phyloP scores from a whole-genome alignment of 1,139 yeast genomes.

The Debaryomyces psychrophilus region DNA sequence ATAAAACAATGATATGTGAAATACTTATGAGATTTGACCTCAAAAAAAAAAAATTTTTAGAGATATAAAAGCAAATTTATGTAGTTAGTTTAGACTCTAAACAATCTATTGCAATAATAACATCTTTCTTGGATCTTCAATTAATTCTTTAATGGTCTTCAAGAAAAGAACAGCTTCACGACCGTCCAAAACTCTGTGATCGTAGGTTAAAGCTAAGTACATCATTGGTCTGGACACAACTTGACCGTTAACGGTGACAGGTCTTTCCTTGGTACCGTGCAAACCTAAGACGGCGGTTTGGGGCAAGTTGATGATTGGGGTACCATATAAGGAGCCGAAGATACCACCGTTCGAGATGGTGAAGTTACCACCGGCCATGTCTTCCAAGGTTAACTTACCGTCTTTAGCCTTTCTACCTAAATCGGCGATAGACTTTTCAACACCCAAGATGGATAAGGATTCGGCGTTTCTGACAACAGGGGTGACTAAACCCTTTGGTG shows the following conservation, averaged over 20 bases:
- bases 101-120: conserved; percentile 57
- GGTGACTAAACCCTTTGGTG: conserved; percentile 98
- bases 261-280: conserved; percentile 97
- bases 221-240: conserved; percentile 98
- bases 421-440: conserved; percentile 81
- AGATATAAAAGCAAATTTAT: conserved; percentile 7
- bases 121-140: conserved; percentile 99
- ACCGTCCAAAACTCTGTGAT: conserved; percentile 97
- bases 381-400: conserved; percentile 94
- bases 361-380: conserved; percentile 99
- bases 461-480: conserved; percentile 98
- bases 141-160: conserved; percentile 92
- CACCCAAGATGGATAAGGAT: conserved; percentile 82
- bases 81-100: background rate
- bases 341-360: conserved; percentile 99
- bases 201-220: conserved; percentile 98
- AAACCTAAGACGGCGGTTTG: conserved; percentile 98
- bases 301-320: conserved; percentile 98
- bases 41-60: conserved; percentile 6
- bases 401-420: conserved; percentile 96
- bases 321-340: conserved; percentile 95
- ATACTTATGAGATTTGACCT: background rate
- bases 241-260: conserved; percentile 95
- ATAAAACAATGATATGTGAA: conserved; percentile 7
- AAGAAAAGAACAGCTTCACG: conserved; percentile 98